Evolutionary conservation across 768 basidiomycete genomes (phyloP).

Genomic region (Pleurotus eryngii): DNA sequence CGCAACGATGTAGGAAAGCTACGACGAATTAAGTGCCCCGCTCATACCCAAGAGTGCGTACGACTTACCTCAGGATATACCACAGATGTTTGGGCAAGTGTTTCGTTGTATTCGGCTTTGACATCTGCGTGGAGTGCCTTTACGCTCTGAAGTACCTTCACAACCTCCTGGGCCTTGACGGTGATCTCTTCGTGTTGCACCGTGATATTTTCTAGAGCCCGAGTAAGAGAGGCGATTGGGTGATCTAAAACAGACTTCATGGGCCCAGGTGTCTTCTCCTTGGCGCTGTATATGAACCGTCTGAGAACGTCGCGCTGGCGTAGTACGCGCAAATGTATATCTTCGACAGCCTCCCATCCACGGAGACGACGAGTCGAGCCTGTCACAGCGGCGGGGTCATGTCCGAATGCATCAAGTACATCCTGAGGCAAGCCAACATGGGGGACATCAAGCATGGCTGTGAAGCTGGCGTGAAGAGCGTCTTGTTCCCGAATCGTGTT

Average conservation of each 20-base stretch:
- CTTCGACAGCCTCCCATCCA: constrained; percentile 75
- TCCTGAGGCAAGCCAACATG: constrained; percentile 56
- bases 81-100: constrained; percentile 65
- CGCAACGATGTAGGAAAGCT: constrained; percentile 70
- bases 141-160: constrained; percentile 46
- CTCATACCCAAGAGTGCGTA: background rate
- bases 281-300: constrained; percentile 30
- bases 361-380: constrained; percentile 55
- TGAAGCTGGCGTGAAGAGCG: constrained; percentile 48
- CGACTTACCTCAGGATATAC: constrained; percentile 70
- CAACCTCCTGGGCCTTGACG: constrained; percentile 45
- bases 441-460: constrained; percentile 42
- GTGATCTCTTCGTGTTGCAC: constrained; percentile 40
- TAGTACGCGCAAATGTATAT: constrained; percentile 60
- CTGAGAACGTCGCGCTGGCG: constrained; percentile 57
- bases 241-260: constrained; percentile 44
- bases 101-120: constrained; percentile 63
- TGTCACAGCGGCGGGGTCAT: constrained; percentile 76
- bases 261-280: constrained; percentile 15
- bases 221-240: constrained; percentile 48
- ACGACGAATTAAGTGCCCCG: background rate
- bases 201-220: constrained; percentile 50
- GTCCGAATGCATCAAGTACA: constrained; percentile 69
- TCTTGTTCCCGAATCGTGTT: constrained; percentile 65
- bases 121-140: constrained; percentile 51